These are phyloP conservation scores for Cercospora beticola DNA, from an alignment of 2,329 filamentous ascomycete species.

Conservation along the genomic window DNA sequence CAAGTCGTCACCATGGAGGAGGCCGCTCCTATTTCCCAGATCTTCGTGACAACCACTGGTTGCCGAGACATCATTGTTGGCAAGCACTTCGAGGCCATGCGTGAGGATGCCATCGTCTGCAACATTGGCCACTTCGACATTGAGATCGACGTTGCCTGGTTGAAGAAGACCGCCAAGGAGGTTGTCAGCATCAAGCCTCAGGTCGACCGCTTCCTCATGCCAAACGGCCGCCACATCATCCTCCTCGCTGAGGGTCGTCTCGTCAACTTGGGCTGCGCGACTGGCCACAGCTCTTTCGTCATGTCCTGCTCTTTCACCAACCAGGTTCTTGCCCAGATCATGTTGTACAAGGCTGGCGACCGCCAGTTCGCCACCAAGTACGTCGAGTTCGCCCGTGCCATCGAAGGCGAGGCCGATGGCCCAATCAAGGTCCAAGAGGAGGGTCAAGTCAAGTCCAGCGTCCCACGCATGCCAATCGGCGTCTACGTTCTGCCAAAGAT, in stretches of 20 bases:
- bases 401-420: conserved; percentile 34
- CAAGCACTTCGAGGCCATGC: conserved; percentile 91
- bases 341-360: conserved; percentile 92
- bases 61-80: conserved; percentile 97
- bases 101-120: conserved; percentile 98
- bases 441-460: conserved; percentile 50
- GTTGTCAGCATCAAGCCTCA: conserved; percentile 99
- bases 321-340: conserved; percentile 99
- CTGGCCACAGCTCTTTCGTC: conserved; percentile 98
- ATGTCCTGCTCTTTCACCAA: conserved; percentile 99
- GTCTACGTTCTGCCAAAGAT: conserved; percentile 99
- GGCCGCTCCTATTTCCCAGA: conserved; percentile 83
- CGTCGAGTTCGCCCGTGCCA: conserved; percentile 74
- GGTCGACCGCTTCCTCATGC: conserved; percentile 96
- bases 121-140: conserved; percentile 99
- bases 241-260: conserved; percentile 97
- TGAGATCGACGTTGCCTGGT: conserved; percentile 99
- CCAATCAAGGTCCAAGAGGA: conserved; percentile 48
- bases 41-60: conserved; percentile 98
- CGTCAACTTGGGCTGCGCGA: conserved; percentile 98
- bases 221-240: conserved; percentile 93
- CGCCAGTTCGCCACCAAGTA: conserved; percentile 88
- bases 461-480: conserved; percentile 77
- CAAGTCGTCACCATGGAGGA: conserved; percentile 98
- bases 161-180: conserved; percentile 92